Base-by-base conservation (phyloP, 2,329 filamentous ascomycete species). In the Coniochaeta prunicola region DNA sequence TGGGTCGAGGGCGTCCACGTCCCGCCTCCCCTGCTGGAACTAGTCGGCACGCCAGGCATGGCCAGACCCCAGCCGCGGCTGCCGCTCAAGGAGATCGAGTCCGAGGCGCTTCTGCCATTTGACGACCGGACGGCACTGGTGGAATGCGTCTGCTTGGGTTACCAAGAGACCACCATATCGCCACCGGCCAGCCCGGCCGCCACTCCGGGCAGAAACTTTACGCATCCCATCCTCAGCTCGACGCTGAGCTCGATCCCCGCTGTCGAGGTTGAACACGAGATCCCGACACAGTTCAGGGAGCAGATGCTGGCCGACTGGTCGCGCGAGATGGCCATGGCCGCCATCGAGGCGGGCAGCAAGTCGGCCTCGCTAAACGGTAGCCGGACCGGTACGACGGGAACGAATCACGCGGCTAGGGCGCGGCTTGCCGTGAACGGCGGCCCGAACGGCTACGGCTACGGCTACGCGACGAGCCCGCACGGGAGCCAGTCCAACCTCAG, bases 271-370 rank as follows among this genome's bases (percentile, higher is more conserved):
- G 76, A 80, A 36, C 72, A 74, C n/a, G 80, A 87, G 59, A 76
- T 96, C 2, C 89, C 91, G 0, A 71, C 76, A 17, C 79, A 77
- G 30, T 83, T 91, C 64, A 85, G 82, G 63, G 90, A 94, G 62
- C 83, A 90, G 64, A 90, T 97, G 82, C 76, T 91, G 59, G 78
- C 83, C 21, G 84, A 90, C 54, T 97, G 93, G 93, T 88, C 85
- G 40, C 86, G 87, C 67, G 92, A 96, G 24, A 74, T 78, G 15
- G 89, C 89, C 33, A 76, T 94, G 57, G 82, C 86, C 12, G 79
- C 83, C 38, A 80, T 90, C 55, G 85, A 89, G 60, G 84, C 89
- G 58, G 83, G 80, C 56, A 86, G 86, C 65, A 90, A 87, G 65
- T 84, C 89, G 0, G 83, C 84, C 13, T 96, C 91, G 4, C 76